phyloP scores from a whole-genome alignment of 768 basidiomycete species.

The Termitomyces sp. region DNA sequence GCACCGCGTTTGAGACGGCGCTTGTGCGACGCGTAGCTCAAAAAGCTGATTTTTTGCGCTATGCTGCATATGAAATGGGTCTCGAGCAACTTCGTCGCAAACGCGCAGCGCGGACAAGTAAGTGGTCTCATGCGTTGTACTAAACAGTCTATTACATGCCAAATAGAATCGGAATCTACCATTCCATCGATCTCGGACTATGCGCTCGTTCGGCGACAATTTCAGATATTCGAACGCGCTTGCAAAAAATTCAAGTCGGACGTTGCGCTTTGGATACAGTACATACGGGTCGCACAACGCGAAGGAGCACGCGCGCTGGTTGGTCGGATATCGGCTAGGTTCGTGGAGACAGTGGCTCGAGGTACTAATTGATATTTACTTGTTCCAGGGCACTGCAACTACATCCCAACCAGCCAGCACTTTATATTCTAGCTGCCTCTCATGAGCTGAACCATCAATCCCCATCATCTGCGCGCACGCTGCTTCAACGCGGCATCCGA shows the following conservation, averaged over 20 bases:
- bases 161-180: slow-evolving; percentile 33
- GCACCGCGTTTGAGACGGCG: slow-evolving; percentile 78
- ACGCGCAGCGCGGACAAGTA: slow-evolving; percentile 67
- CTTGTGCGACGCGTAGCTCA: slow-evolving; percentile 79
- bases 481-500: slow-evolving; percentile 82
- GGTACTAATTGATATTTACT: slow-evolving; percentile 1
- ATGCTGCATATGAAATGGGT: slow-evolving; percentile 88
- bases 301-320: slow-evolving; percentile 77
- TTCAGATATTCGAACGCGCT: slow-evolving; percentile 88
- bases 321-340: slow-evolving; percentile 79
- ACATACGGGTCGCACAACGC: slow-evolving; percentile 77
- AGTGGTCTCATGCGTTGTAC: slow-evolving; percentile 13
- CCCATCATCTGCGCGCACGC: slow-evolving; percentile 72
- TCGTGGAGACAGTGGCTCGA: slow-evolving; percentile 16
- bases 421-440: slow-evolving; percentile 81
- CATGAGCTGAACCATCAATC: slow-evolving; percentile 75
- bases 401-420: slow-evolving; percentile 69
- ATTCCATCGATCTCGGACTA: slow-evolving; percentile 75
- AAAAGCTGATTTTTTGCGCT: slow-evolving; percentile 85
- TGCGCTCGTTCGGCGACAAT: slow-evolving; percentile 77
- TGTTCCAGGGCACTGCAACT: slow-evolving; percentile 73
- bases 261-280: slow-evolving; percentile 83
- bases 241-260: slow-evolving; percentile 86
- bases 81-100: slow-evolving; percentile 78
- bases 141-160: neutral